phyloP scores from a whole-genome alignment of 2,329 filamentous ascomycete species.

The Aureobasidium namibiae region DNA sequence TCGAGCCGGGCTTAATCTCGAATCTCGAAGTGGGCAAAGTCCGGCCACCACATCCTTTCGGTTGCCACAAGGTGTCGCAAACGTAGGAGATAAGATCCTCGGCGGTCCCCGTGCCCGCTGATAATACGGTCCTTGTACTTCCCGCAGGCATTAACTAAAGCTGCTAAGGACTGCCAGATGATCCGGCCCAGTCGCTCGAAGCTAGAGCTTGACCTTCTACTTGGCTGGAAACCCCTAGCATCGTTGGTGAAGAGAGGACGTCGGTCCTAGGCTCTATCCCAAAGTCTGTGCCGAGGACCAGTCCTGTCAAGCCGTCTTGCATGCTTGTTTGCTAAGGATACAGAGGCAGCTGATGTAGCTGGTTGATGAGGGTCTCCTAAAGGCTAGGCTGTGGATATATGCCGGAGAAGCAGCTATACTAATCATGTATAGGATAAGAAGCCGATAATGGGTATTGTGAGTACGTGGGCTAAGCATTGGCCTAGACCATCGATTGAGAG shows the following conservation, averaged over 20 bases:
- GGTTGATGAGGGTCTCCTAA: background rate
- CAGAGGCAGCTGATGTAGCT: background rate
- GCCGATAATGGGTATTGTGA: background rate
- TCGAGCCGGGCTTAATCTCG: conserved; percentile 1
- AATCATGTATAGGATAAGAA: background rate
- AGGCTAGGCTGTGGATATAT: background rate
- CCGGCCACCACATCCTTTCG: background rate
- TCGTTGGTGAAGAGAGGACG: background rate
- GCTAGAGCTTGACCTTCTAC: background rate
- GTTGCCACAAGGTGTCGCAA: background rate
- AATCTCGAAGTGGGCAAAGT: background rate
- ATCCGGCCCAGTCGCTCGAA: background rate
- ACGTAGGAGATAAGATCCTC: background rate
- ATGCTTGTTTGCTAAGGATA: background rate
- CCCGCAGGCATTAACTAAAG: background rate
- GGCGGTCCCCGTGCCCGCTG: background rate
- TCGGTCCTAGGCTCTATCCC: background rate
- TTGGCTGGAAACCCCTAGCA: background rate
- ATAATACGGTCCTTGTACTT: conserved; percentile 1
- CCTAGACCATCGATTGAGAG: background rate
- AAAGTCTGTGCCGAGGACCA: background rate
- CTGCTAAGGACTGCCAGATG: background rate
- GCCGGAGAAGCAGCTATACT: background rate
- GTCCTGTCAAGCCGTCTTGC: background rate
- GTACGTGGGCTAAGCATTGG: background rate